Percentiles rank a stretch among this genome's conserved stretches.
Evolutionary conservation across 2,329 filamentous ascomycete genomes (phyloP).

Genomic region (Beauveria sp.): DNA sequence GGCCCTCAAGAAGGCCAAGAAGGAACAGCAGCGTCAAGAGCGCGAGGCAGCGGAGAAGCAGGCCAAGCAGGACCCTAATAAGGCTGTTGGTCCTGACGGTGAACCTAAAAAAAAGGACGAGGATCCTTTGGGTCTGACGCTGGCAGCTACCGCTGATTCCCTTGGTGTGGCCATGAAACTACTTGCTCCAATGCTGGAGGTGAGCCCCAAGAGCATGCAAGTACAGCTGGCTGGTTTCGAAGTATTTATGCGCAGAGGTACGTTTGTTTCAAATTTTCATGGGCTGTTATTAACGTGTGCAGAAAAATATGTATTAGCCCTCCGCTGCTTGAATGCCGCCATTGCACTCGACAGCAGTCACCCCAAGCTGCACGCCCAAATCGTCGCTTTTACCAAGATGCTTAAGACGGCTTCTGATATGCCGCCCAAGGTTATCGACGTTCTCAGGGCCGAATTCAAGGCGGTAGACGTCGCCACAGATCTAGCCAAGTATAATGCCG

Average conservation of each 20-base stretch:
- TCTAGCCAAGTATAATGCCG: slow-evolving; percentile 57
- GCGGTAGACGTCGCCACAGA: slow-evolving; percentile 46
- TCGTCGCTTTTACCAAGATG: slow-evolving; percentile 58
- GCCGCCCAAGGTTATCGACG: slow-evolving; percentile 56
- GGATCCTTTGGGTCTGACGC: slow-evolving; percentile 74
- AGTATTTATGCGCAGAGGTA: slow-evolving; percentile 78
- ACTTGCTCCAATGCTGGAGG: slow-evolving; percentile 71
- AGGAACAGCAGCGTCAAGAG: slow-evolving; percentile 57
- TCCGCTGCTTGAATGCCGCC: slow-evolving; percentile 75
- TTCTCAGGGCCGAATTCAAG: slow-evolving; percentile 62
- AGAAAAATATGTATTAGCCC: slow-evolving; percentile 83
- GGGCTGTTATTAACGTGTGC: slow-evolving; percentile 11
- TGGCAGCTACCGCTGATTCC: slow-evolving; percentile 75
- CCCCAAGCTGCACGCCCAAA: slow-evolving; percentile 68
- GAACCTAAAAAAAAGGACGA: slow-evolving; percentile 81
- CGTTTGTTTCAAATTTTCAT: slow-evolving; percentile 26
- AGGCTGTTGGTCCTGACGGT: slow-evolving; percentile 51
- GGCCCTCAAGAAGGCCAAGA: slow-evolving; percentile 82
- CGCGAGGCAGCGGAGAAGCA: slow-evolving; percentile 72
- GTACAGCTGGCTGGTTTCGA: slow-evolving; percentile 84
- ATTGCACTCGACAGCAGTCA: slow-evolving; percentile 60
- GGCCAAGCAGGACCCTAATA: slow-evolving; percentile 77
- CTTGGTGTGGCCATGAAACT: slow-evolving; percentile 85
- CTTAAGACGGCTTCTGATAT: slow-evolving; percentile 51
- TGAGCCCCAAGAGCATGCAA: slow-evolving; percentile 71